Percentiles rank a stretch among this genome's conserved stretches.
Evolutionary conservation across 306 rosid genomes (phyloP).

Genomic region (Prunus kanzakura): DNA sequence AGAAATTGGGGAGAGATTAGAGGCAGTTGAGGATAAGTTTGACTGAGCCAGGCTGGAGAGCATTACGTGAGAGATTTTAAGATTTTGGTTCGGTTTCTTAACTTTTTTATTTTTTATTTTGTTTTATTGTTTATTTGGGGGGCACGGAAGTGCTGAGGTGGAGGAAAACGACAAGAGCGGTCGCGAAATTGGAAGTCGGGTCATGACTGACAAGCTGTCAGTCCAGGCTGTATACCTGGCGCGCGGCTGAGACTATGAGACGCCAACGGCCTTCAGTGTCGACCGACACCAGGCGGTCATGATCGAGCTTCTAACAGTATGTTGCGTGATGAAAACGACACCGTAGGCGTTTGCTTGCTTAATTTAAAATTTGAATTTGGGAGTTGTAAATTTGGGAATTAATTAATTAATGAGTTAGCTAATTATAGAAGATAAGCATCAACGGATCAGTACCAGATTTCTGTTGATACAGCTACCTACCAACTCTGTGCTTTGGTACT

Average conservation of each 20-base stretch:
- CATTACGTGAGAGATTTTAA: constrained; percentile 27
- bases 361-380: not conserved
- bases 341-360: not conserved
- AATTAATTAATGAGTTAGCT: not conserved
- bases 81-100: constrained; percentile 12
- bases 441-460: constrained; percentile 15
- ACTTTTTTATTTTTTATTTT: not conserved
- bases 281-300: constrained; percentile 43
- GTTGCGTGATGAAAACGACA: not conserved
- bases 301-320: not conserved
- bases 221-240: constrained; percentile 32
- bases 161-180: constrained; percentile 38
- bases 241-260: constrained; percentile 13
- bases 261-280: constrained; percentile 19
- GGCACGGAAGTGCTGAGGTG: constrained; percentile 29
- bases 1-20: not conserved
- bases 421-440: constrained; percentile 2
- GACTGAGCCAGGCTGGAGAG: constrained; percentile 53
- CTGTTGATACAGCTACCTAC: not conserved
- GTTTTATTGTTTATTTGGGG: not conserved
- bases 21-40: constrained; percentile 34
- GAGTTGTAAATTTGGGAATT: not conserved
- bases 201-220: constrained; percentile 33
- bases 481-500: not conserved
- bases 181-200: constrained; percentile 31